A percentile compares a stretch with the other conserved stretches of the same genome.
Evolutionary conservation across 805 yeast species (phyloP).

Genomic region (Candida khao-thaluensis): DNA sequence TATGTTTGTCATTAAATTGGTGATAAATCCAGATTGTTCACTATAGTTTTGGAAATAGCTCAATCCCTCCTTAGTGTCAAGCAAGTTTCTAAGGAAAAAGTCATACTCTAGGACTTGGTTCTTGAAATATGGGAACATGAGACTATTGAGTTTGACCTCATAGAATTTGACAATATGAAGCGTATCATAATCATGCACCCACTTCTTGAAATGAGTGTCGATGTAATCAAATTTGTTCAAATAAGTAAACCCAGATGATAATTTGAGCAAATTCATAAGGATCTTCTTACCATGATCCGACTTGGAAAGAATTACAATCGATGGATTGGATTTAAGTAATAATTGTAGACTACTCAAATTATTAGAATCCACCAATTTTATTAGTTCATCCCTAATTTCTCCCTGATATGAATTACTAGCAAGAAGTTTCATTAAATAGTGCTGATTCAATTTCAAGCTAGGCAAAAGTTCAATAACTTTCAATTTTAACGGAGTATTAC

Average conservation of each 20-base stretch:
- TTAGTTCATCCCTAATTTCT: constrained; percentile 7
- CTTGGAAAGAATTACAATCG: constrained; percentile 38
- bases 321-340: constrained; percentile 49
- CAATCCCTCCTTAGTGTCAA: constrained; percentile 79
- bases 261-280: constrained; percentile 60
- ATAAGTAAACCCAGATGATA: constrained; percentile 68
- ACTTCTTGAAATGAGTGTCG: constrained; percentile 61
- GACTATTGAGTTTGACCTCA: constrained; percentile 36
- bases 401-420: constrained; percentile 12
- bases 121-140: constrained; percentile 26
- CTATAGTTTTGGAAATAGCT: constrained; percentile 39
- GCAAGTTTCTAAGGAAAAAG: constrained; percentile 70
- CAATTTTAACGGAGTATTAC: constrained; percentile 50
- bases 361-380: constrained; percentile 2
- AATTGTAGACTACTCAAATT: background rate
- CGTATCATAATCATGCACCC: constrained; percentile 52
- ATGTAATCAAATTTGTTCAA: constrained; percentile 59
- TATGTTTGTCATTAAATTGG: constrained; percentile 10
- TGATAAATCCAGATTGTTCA: constrained; percentile 8
- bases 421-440: constrained; percentile 6
- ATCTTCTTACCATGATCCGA: constrained; percentile 40
- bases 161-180: constrained; percentile 47
- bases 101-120: constrained; percentile 2
- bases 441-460: constrained; percentile 5
- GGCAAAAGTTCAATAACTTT: constrained; percentile 9